These are phyloP conservation scores for Cryptosporidium viatorum DNA, from an alignment of 169 alveolate species.

Conservation along the genomic window DNA sequence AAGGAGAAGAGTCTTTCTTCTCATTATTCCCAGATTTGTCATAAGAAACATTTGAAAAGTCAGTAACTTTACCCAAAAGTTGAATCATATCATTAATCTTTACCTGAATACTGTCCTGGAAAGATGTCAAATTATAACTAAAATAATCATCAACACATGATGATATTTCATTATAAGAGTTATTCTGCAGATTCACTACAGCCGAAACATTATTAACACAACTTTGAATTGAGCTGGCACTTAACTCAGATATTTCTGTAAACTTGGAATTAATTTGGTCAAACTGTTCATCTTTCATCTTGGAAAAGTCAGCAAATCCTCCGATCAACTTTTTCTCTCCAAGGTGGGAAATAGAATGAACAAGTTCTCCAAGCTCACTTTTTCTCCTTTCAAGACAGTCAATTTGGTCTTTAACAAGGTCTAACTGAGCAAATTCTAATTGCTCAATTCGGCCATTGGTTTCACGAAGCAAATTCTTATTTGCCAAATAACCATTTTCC, in stretches of 20 bases:
- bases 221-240: slow-evolving; percentile 13
- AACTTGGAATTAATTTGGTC: neutral
- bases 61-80: neutral
- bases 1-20: neutral
- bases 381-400: slow-evolving; percentile 15
- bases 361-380: slow-evolving; percentile 8
- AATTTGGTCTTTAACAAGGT: slow-evolving; percentile 11
- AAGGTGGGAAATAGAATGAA: slow-evolving; percentile 5
- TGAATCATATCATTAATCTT: neutral
- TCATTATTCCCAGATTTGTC: neutral
- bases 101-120: neutral
- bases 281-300: neutral
- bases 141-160: slow-evolving; percentile 39
- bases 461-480: slow-evolving; percentile 19
- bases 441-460: slow-evolving; percentile 1
- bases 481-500: slow-evolving; percentile 2
- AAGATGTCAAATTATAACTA: neutral
- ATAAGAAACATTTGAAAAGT: neutral
- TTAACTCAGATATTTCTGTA: slow-evolving; percentile 10
- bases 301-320: slow-evolving; percentile 13
- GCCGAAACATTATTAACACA: slow-evolving; percentile 14
- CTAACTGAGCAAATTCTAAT: neutral
- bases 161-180: slow-evolving; percentile 32
- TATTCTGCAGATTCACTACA: slow-evolving; percentile 30
- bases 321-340: neutral